phyloP scores from a whole-genome alignment of 139 green algal genomes.

The Chlamydomonas asymmetrica region DNA sequence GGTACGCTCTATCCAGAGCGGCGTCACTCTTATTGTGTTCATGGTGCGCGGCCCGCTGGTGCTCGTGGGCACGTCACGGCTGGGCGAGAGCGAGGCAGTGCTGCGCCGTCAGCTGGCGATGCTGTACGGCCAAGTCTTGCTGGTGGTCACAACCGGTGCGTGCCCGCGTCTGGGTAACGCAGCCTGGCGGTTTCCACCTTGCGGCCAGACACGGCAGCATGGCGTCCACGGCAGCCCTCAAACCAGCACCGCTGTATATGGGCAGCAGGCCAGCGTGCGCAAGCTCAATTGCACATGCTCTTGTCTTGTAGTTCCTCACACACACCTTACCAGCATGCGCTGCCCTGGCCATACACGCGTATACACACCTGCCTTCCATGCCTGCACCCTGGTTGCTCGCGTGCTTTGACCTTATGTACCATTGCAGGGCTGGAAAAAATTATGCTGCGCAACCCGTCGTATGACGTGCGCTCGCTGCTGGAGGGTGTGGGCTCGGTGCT shows the following conservation, averaged over 20 bases:
- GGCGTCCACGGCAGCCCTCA: too few species aligned
- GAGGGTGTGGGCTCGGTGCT: conserved; percentile 43
- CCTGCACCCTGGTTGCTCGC: too few species aligned
- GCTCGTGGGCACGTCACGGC: conserved; percentile 60
- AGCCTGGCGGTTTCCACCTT: too few species aligned
- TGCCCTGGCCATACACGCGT: not conserved
- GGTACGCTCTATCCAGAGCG: conserved; percentile 49
- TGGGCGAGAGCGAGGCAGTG: conserved; percentile 51
- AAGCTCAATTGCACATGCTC: too few species aligned
- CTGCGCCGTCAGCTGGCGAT: conserved; percentile 65
- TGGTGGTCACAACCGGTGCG: conserved; percentile 49
- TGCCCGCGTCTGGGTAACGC: too few species aligned
- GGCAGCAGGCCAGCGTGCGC: too few species aligned
- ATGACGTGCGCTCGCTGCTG: conserved; percentile 69
- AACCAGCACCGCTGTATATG: too few species aligned
- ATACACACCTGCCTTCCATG: too few species aligned
- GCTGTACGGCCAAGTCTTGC: conserved; percentile 56
- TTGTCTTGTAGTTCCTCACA: not conserved
- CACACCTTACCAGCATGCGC: not conserved
- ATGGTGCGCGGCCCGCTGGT: conserved; percentile 62
- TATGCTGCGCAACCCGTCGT: conserved; percentile 62
- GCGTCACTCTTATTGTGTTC: conserved; percentile 69
- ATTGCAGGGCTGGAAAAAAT: conserved; percentile 65
- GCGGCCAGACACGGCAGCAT: too few species aligned
- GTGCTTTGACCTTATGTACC: too few species aligned